A percentile compares a stretch with the other conserved stretches of the same genome.
Conservation (phyloP, 2,329 filamentous ascomycete genomes). For the Scedosporium apiospermum region DNA sequence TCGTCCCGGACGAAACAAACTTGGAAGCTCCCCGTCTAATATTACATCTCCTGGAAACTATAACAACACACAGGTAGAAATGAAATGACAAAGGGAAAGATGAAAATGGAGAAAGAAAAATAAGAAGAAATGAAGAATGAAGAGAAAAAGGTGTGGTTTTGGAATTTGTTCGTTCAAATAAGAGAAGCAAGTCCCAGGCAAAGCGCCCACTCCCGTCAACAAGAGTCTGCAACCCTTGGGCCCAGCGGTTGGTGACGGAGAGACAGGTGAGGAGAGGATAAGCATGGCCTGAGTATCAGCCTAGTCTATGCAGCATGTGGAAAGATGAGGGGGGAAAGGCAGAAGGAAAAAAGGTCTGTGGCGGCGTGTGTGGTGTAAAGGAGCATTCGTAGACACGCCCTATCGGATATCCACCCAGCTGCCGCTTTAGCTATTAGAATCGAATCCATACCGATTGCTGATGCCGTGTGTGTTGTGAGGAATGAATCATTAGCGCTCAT, state of each 20-base stretch:
- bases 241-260: too few relatives aligned
- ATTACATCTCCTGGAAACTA: not conserved
- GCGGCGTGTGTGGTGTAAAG: not conserved
- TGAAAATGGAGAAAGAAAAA: not conserved
- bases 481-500: slow-evolving; percentile 4
- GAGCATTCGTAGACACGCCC: not conserved
- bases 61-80: not conserved
- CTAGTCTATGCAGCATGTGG: not conserved
- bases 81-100: not conserved
- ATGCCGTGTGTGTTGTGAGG: not conserved
- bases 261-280: too few relatives aligned
- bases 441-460: not conserved
- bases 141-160: not conserved
- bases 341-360: not conserved
- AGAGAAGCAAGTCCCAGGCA: too few relatives aligned
- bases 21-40: not conserved
- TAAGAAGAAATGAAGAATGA: not conserved
- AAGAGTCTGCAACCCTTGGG: too few relatives aligned
- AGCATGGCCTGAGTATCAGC: too few relatives aligned
- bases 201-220: too few relatives aligned
- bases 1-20: not conserved
- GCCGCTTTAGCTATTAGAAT: not conserved
- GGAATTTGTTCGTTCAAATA: too few relatives aligned
- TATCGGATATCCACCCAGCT: not conserved
- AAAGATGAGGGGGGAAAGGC: not conserved